Evolutionary conservation across 495 filamentous ascomycete genomes (phyloP).

Genomic region (Penicillium riverlandense): DNA sequence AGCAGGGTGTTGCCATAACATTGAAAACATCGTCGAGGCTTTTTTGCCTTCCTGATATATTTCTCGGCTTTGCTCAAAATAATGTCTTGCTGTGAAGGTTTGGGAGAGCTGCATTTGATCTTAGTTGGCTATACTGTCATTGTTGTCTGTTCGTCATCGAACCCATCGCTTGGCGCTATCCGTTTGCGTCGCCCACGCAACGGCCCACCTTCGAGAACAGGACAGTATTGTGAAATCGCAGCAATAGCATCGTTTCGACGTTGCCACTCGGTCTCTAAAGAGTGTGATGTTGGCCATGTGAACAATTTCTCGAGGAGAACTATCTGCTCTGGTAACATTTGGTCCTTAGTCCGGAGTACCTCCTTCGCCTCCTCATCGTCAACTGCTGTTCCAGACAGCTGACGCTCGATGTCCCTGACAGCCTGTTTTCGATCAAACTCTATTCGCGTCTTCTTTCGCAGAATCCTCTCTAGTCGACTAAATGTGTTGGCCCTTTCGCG

Average conservation of each 20-base stretch:
- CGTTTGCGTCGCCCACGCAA: constrained; percentile 15
- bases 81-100: constrained; percentile 4
- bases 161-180: constrained; percentile 2
- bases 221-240: constrained; percentile 13
- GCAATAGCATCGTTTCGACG: constrained; percentile 12
- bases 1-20: constrained; percentile 11
- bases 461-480: constrained; percentile 7
- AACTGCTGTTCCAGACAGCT: constrained; percentile 14
- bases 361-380: constrained; percentile 14
- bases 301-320: constrained; percentile 18
- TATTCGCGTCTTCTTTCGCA: constrained; percentile 8
- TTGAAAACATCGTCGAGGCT: constrained; percentile 16
- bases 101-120: constrained; percentile 5
- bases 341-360: constrained; percentile 11
- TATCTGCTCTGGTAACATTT: constrained; percentile 17
- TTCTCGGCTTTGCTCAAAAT: constrained; percentile 8
- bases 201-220: constrained; percentile 12
- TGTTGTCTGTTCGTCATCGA: constrained; percentile 5
- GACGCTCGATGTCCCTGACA: constrained; percentile 13
- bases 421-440: constrained; percentile 17
- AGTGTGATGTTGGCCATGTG: constrained; percentile 18
- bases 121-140: constrained; percentile 7
- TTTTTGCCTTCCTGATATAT: constrained; percentile 10
- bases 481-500: constrained; percentile 10
- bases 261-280: constrained; percentile 21